Base-by-base conservation (phyloP, 1,284 basidiomycete genomes). In the Tetrapyrgos nigripes region DNA sequence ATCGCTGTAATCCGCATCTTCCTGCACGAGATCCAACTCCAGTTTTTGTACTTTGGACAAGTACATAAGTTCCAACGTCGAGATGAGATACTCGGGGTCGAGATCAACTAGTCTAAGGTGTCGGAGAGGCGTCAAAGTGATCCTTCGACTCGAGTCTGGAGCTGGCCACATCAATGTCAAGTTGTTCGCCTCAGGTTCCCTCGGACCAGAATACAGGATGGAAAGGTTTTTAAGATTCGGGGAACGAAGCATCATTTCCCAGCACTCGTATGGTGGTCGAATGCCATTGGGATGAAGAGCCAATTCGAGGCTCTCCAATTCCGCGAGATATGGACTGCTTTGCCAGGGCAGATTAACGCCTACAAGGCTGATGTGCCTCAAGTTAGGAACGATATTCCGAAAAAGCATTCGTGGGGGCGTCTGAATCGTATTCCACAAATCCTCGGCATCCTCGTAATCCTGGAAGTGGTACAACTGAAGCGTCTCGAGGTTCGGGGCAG, bases 391-490 rank as follows among this genome's bases (percentile, higher is more conserved):
- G 14, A 66, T 59, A 62, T 83, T 83, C 62, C 71, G 70, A 69
- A 87, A 86, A 40, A 85, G 79, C 60, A 77, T 72, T n/a, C 86
- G 84, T 13, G 84, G 85, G 4, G 81, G 79, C 17, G 79, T 74
- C 61, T 83, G 79, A 23, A 84, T 86, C 9, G 83, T 82, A 50
- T 79, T 70, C 66, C 78, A 81, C 4, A 85, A 75, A 53, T 80
- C 76, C 59, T 83, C 78, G 0, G 79, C 66, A n/a, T 75, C 80
- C 35, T 73, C 68, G 69, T 80, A 87, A 63, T 85, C 77, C 65
- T 86, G 81, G 63, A 86, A 85, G 69, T 87, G 86, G 70, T 86
- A 88, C 11, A 88, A 75, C 69, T 87, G 83, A 37, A 87, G 77
- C 4, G 81, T 83, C 67, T 83, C 79, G 53, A 88, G 79, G 50